Evolutionary conservation across 805 yeast genomes (phyloP).

Genomic region (Candida sithepensis): DNA sequence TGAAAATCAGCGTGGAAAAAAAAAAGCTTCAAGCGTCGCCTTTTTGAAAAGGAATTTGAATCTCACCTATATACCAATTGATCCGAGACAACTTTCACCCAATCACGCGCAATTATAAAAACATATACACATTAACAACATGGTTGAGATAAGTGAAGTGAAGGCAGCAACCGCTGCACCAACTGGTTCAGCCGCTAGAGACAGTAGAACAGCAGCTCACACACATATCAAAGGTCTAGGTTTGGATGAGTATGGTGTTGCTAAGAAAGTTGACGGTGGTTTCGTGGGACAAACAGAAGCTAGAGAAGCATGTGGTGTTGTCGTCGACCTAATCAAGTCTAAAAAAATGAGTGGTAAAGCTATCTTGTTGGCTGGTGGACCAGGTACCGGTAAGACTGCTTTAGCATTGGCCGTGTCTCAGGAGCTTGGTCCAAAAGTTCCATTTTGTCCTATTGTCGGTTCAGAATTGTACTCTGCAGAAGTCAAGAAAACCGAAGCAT

Average conservation of each 20-base stretch:
- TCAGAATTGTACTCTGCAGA: slow-evolving; percentile 91
- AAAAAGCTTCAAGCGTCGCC: not conserved
- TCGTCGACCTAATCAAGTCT: slow-evolving; percentile 87
- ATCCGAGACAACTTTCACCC: not conserved
- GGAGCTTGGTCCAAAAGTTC: slow-evolving; percentile 72
- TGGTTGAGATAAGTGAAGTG: slow-evolving; percentile 80
- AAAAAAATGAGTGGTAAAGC: slow-evolving; percentile 98
- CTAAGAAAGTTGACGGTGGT: slow-evolving; percentile 80
- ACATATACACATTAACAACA: slow-evolving; percentile 23
- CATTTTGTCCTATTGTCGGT: slow-evolving; percentile 93
- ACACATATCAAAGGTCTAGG: slow-evolving; percentile 97
- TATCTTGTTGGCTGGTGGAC: slow-evolving; percentile 94
- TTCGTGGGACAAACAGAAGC: slow-evolving; percentile 98
- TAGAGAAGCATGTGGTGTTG: slow-evolving; percentile 92
- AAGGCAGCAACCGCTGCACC: slow-evolving; percentile 30
- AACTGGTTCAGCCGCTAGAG: slow-evolving; percentile 19
- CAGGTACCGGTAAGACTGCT: slow-evolving; percentile 98
- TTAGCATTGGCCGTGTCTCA: slow-evolving; percentile 91
- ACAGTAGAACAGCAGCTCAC: slow-evolving; percentile 71
- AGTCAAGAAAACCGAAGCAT: slow-evolving; percentile 90
- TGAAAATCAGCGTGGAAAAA: not conserved
- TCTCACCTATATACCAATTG: not conserved
- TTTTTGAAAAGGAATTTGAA: not conserved
- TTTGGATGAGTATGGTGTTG: slow-evolving; percentile 85
- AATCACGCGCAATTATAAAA: too few species aligned